Evolutionary conservation across 148 eudicot genomes (phyloP), one percentile per base, ranked within the genome.

Genomic region (Cornus kousa): DNA sequence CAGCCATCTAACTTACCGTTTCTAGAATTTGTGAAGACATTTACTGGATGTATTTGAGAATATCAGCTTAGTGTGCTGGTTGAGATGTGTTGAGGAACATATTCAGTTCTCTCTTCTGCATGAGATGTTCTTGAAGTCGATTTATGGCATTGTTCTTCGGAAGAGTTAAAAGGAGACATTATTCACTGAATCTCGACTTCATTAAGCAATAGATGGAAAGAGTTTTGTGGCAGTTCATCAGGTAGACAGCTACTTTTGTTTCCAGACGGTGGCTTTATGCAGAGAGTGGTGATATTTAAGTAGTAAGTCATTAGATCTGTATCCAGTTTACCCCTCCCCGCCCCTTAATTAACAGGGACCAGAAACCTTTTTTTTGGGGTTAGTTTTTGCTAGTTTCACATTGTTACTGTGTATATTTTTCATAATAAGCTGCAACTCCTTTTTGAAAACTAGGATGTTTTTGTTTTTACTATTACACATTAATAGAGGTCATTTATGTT

Each of bases 251-350:
- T 19, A 11, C 73, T 71, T 40, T 22, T 71, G 57, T 13, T 71
- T 43, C 73, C 73, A 71, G 55, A 71, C 9, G 31, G 28, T 71
- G 4, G 73, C 31, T 71, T 71, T 71, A 9, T 71, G 73, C 43
- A 0, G 57, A 12, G 43, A 1, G 66, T 5, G 19, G 72, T 37
- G 72, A 37, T 39, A 17, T 16, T 70, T 12, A 17, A 70, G 5
- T 6, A 70, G 37, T 16, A 70, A 20, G 39, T 22, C 73, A 40
- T 35, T 70, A 39, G 50, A 17, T 68, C 31, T 32, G 6, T 68
- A 31, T 32, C 20, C 9, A 43, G 10, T 43, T 43, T 2, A 43
- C 48, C 0, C 48, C 48, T 43, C 48, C 48, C 48, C 1, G 48
- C 8, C 48, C 48, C 48, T 43, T 43, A 43, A 35, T 35, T 4